Conservation (phyloP, 2,329 filamentous ascomycete species). For the Colletotrichum gloeosporioides region DNA sequence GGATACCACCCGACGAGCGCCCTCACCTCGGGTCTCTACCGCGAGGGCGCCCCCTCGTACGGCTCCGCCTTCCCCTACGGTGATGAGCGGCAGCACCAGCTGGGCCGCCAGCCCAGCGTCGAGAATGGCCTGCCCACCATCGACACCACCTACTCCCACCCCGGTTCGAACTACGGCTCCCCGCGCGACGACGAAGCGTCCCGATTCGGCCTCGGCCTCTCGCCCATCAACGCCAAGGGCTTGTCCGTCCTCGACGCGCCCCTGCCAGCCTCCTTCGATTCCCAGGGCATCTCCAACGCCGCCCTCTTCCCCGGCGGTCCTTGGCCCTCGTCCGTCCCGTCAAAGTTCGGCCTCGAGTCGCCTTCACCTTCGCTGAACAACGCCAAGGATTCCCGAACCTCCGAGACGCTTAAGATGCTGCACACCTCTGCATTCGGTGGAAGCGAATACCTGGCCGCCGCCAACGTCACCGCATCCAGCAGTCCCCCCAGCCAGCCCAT, state of each 20-base stretch:
- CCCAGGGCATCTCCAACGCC: conserved; percentile 91
- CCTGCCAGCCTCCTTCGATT: conserved; percentile 93
- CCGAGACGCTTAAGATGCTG: conserved; percentile 67
- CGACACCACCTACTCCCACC: conserved; percentile 62
- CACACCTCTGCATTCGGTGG: conserved; percentile 73
- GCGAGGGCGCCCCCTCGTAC: conserved; percentile 43
- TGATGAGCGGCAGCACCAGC: conserved; percentile 47
- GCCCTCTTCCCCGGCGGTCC: conserved; percentile 80
- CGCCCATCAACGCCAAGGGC: conserved; percentile 72
- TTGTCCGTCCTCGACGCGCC: conserved; percentile 94
- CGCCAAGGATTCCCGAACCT: conserved; percentile 65
- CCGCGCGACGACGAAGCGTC: conserved; percentile 71
- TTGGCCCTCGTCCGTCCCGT: conserved; percentile 90
- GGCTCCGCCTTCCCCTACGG: conserved; percentile 42
- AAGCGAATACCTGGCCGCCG: conserved; percentile 65
- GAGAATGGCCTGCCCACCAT: conserved; percentile 63
- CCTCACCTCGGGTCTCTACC: conserved; percentile 64
- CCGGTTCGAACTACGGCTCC: conserved; percentile 76
- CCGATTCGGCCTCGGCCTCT: conserved; percentile 75
- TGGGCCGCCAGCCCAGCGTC: conserved; percentile 55
- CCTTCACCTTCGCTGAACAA: conserved; percentile 76
- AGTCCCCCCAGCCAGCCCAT: conserved; percentile 59
- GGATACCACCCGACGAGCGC: conserved; percentile 69
- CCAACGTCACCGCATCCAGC: conserved; percentile 36
- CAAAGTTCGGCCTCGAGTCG: conserved; percentile 88